Evolutionary conservation across 306 rosid genomes (phyloP), one percentile per base, ranked within the genome.

Genomic region (Trifolium subterraneum): DNA sequence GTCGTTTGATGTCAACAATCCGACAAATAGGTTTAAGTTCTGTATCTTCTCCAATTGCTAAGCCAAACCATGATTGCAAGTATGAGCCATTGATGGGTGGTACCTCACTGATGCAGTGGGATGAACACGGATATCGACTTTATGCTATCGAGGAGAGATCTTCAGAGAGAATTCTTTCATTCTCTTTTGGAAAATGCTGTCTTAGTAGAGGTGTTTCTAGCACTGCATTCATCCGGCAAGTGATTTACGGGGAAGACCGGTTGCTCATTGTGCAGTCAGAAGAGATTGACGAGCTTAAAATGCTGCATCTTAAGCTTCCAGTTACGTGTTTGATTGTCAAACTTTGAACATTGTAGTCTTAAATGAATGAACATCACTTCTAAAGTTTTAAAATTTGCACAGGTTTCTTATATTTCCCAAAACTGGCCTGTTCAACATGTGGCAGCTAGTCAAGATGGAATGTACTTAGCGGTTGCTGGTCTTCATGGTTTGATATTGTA

Each of bases 201-300:
- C 98, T 91, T 75, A 91, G 91, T 80, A 88, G 97, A 91, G 98
- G 98, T 76, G 93, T 94, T 84, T 91, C 98, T 55, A 93, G 97
- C 82, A 80, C 93, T 75, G 85, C 97, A 29, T 90, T 83, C 80
- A 85, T 85, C 64, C 96, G 96, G 18, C 98, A 94, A 88, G 97
- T 94, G 75, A 91, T 94, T 76, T 88, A 84, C 66, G 97, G 98
- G 72, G 97, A 86, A 73, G 95, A 94, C 65, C 93, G 97, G 22
- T 73, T 94, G 60, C 96, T 94, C 56, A 78, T 90, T 51, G 97
- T 94, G 79, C 97, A 94, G 80, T 91, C 97, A 72, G 98, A 90
- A 85, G 98, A 94, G 84, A 90, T 96, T 1, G 93, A 94, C 29
- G 98, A 94, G 64, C 98, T 94, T 71, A 91, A 94, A 86, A 88